Percentiles rank a stretch among this genome's conserved stretches.
Evolutionary conservation across 2,329 filamentous ascomycete species (phyloP).

Genomic region (Ceratocystiopsis minuta): DNA sequence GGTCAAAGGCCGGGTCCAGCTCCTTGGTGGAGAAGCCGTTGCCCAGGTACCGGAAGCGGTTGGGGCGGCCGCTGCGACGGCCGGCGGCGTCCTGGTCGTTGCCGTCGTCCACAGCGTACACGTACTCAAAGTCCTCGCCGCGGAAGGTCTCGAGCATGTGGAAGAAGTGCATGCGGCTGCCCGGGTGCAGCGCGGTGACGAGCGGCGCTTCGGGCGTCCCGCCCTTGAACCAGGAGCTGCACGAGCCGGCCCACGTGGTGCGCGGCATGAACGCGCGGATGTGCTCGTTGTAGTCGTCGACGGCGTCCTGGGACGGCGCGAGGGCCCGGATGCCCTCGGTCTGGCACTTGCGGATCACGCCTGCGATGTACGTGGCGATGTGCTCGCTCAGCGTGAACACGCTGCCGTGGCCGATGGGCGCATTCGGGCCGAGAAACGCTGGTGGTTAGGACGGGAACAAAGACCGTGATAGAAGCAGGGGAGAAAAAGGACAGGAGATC

Average conservation of each 20-base stretch:
- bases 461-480: background rate
- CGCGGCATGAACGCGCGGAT: slow-evolving; percentile 32
- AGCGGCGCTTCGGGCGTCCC: slow-evolving; percentile 14
- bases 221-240: slow-evolving; percentile 34
- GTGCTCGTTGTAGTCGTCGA: slow-evolving; percentile 32
- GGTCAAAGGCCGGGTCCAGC: slow-evolving; percentile 18
- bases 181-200: slow-evolving; percentile 31
- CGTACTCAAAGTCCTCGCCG: slow-evolving; percentile 35
- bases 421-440: slow-evolving; percentile 35
- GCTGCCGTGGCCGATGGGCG: slow-evolving; percentile 30
- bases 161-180: slow-evolving; percentile 32
- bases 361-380: slow-evolving; percentile 32
- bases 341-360: slow-evolving; percentile 30
- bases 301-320: slow-evolving; percentile 25
- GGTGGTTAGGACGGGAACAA: background rate
- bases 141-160: slow-evolving; percentile 32
- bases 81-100: slow-evolving; percentile 6
- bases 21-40: slow-evolving; percentile 34
- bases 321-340: slow-evolving; percentile 30
- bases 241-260: slow-evolving; percentile 28
- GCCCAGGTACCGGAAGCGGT: slow-evolving; percentile 32
- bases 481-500: slow-evolving; percentile 10
- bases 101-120: slow-evolving; percentile 16
- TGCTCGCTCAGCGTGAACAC: slow-evolving; percentile 33
- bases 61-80: slow-evolving; percentile 11